Conservation (phyloP, 805 yeast species). For the Wickerhamomyces subpelliculosus region DNA sequence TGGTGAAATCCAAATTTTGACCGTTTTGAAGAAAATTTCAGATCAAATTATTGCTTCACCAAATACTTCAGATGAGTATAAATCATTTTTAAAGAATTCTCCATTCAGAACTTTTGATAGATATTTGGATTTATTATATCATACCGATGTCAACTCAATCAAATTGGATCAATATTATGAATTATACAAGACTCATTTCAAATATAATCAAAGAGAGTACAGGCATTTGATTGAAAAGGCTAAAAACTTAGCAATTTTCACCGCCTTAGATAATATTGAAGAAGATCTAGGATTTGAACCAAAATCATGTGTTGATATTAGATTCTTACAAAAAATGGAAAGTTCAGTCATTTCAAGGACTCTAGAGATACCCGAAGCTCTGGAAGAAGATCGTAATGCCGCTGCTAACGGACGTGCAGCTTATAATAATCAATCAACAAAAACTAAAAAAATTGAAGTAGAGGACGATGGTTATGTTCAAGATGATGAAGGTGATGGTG, state of each 20-base stretch:
- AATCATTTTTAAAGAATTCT: constrained; percentile 6
- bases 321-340: constrained; percentile 20
- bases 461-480: constrained; percentile 3
- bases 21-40: constrained; percentile 12
- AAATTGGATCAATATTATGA: constrained; percentile 21
- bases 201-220: constrained; percentile 14
- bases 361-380: constrained; percentile 54
- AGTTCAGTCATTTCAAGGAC: constrained; percentile 53
- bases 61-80: constrained; percentile 2
- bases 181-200: constrained; percentile 18
- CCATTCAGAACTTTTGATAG: constrained; percentile 21
- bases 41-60: constrained; percentile 1
- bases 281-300: constrained; percentile 16
- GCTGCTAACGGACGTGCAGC: neutral
- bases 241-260: constrained; percentile 11
- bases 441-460: constrained; percentile 1
- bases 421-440: constrained; percentile 2
- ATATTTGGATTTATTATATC: constrained; percentile 28
- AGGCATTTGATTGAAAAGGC: constrained; percentile 13
- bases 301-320: constrained; percentile 3
- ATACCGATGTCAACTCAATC: constrained; percentile 25
- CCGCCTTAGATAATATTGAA: constrained; percentile 17
- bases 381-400: constrained; percentile 2
- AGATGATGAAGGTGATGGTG: constrained; percentile 4
- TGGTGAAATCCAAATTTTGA: constrained; percentile 19